Evolutionary conservation across 148 eudicot genomes (phyloP).

Genomic region (Rhododendron williamsianum): DNA sequence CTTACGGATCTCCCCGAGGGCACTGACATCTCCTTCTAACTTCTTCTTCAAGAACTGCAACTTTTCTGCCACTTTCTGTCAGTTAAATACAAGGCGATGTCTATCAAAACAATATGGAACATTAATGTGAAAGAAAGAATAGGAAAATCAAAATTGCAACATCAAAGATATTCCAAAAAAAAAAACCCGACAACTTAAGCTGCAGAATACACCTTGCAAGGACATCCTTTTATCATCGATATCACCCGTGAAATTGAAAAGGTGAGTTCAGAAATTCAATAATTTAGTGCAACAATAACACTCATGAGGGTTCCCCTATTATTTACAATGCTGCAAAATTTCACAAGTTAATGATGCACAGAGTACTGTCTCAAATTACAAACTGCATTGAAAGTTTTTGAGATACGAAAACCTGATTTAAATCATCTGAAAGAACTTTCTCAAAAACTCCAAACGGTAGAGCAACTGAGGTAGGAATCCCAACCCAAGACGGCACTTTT

Average conservation of each 20-base stretch:
- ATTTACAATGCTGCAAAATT: not conserved
- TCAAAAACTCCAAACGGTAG: conserved; percentile 92
- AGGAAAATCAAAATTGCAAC: not conserved
- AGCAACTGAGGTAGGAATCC: conserved; percentile 93
- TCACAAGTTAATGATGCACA: not conserved
- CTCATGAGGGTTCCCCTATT: not conserved
- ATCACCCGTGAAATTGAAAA: not conserved
- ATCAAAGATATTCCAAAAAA: not conserved
- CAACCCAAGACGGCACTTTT: conserved; percentile 86
- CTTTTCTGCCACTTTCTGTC: conserved; percentile 61
- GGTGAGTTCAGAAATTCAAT: not conserved
- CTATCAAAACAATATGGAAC: not conserved
- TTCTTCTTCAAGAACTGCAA: conserved; percentile 51
- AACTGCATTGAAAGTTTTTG: not conserved
- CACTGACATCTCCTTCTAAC: conserved; percentile 54
- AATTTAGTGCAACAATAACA: not conserved
- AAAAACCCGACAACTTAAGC: not conserved
- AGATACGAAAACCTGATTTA: conserved; percentile 54
- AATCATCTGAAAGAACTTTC: conserved; percentile 67
- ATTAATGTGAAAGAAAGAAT: conserved; percentile 3
- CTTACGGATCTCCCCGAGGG: conserved; percentile 63
- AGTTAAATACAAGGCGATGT: not conserved
- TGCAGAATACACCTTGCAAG: conserved; percentile 1
- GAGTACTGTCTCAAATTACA: not conserved
- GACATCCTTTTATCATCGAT: not conserved